phyloP scores from a whole-genome alignment of 441 rosid genomes.

The Aleurites moluccanus region DNA sequence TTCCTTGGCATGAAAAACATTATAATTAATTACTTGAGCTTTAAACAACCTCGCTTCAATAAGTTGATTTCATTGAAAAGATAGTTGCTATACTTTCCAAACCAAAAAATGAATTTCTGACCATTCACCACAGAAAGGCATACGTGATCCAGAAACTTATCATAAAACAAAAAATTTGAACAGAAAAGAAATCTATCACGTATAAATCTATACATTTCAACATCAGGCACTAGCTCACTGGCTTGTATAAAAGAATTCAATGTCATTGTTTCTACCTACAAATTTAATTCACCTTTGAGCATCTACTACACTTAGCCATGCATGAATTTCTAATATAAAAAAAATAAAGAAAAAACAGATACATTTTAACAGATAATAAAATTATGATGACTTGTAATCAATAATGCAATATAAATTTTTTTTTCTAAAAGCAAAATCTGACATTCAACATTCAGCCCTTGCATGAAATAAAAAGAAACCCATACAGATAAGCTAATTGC shows the following conservation, averaged over 20 bases:
- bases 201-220: too few relatives aligned
- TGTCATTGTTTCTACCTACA: not conserved
- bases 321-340: not conserved
- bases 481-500: not conserved
- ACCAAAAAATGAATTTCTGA: not conserved
- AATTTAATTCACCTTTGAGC: not conserved
- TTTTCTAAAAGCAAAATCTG: too few relatives aligned
- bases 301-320: not conserved
- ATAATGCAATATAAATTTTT: too few relatives aligned
- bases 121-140: not conserved
- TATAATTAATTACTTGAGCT: not conserved
- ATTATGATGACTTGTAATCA: too few relatives aligned
- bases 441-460: too few relatives aligned
- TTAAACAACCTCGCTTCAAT: too few relatives aligned
- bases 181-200: not conserved
- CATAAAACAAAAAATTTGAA: not conserved
- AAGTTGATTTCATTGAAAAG: not conserved
- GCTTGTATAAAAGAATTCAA: not conserved
- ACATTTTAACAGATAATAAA: not conserved
- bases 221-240: not conserved
- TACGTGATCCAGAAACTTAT: not conserved
- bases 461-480: not conserved
- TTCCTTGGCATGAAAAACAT: too few relatives aligned
- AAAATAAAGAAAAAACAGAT: too few relatives aligned
- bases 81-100: not conserved